A percentile compares a stretch with the other conserved stretches of the same genome.
Evolutionary conservation across 345 rosid species (phyloP).

Genomic region (Bruguiera sexangula): DNA sequence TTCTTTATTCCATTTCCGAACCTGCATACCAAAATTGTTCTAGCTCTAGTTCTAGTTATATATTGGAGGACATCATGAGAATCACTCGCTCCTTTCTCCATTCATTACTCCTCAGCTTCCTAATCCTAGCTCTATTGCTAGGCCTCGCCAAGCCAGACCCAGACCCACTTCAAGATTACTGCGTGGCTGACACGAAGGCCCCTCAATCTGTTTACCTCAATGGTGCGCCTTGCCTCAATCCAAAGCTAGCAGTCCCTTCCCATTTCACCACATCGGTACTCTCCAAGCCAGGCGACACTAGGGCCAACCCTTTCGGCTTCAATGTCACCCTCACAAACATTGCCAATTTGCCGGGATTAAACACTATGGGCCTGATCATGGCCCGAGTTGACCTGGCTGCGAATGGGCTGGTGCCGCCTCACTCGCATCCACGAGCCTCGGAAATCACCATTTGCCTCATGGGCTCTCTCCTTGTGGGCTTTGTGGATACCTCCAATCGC

Average conservation of each 20-base stretch:
- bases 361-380: constrained; percentile 75
- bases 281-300: constrained; percentile 42
- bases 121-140: constrained; percentile 30
- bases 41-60: neutral
- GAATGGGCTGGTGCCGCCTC: constrained; percentile 52
- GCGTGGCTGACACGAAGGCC: constrained; percentile 47
- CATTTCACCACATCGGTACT: constrained; percentile 63
- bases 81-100: constrained; percentile 11
- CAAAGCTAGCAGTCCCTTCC: constrained; percentile 27
- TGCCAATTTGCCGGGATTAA: constrained; percentile 58
- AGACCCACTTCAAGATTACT: constrained; percentile 70
- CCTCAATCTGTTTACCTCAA: constrained; percentile 33
- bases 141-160: constrained; percentile 53
- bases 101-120: neutral
- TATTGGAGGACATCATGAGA: constrained; percentile 11
- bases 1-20: constrained; percentile 2
- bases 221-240: constrained; percentile 59
- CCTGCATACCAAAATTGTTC: neutral
- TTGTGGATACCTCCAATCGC: constrained; percentile 49
- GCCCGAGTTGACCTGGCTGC: constrained; percentile 46
- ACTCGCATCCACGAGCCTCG: constrained; percentile 72
- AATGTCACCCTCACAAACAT: constrained; percentile 50
- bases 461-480: constrained; percentile 59
- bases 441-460: constrained; percentile 59
- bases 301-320: constrained; percentile 44